These are phyloP conservation scores for Endocarpon pusillum DNA, from an alignment of 495 filamentous ascomycete species.

Conservation along the genomic window DNA sequence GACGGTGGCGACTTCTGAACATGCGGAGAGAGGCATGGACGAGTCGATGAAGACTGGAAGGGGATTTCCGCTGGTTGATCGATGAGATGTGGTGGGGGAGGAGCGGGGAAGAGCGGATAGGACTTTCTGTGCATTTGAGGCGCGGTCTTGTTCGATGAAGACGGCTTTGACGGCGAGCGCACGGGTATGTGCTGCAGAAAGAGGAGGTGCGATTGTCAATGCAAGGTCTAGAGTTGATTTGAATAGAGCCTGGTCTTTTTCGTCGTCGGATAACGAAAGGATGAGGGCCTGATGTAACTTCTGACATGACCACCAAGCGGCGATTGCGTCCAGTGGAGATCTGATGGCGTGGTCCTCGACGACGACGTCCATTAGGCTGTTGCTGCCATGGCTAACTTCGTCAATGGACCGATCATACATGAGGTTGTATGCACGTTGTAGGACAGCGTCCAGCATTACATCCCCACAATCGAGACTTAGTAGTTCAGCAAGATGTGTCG, in stretches of 20 bases:
- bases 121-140: conserved; percentile 30
- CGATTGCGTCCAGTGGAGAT: conserved; percentile 75
- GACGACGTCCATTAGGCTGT: conserved; percentile 64
- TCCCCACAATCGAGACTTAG: conserved; percentile 62
- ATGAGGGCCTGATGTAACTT: conserved; percentile 55
- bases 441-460: conserved; percentile 57
- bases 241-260: conserved; percentile 26
- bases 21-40: conserved; percentile 30
- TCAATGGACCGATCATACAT: conserved; percentile 71
- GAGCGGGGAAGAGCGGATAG: conserved; percentile 30
- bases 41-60: conserved; percentile 28
- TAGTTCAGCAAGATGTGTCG: conserved; percentile 55
- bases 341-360: conserved; percentile 76
- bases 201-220: conserved; percentile 56
- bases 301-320: conserved; percentile 76
- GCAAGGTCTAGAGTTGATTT: conserved; percentile 48
- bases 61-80: conserved; percentile 12
- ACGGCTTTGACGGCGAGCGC: conserved; percentile 53
- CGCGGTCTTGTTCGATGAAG: conserved; percentile 27
- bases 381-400: conserved; percentile 38
- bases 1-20: conserved; percentile 50
- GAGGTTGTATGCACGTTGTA: conserved; percentile 79
- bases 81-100: too few relatives aligned
- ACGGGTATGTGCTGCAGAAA: conserved; percentile 56
- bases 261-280: conserved; percentile 35